phyloP scores from a whole-genome alignment of 1,284 basidiomycete genomes.

The Puccinia brachypodii region DNA sequence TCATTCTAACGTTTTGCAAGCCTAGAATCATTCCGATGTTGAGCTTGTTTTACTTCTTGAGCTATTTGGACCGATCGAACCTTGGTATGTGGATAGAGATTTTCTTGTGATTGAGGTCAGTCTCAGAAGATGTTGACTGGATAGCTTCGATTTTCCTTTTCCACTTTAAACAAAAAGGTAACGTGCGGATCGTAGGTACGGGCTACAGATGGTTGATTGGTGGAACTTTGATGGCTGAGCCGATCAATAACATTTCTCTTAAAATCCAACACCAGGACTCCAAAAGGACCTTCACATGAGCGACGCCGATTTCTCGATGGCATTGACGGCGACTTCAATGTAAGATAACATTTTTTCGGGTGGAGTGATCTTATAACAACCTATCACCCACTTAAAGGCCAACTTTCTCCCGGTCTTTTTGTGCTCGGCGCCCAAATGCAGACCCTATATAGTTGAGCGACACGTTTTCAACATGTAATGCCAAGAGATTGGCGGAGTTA shows the following conservation, averaged over 20 bases:
- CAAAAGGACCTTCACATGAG: slow-evolving; percentile 17
- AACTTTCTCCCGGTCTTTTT: neutral
- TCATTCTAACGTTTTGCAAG: neutral
- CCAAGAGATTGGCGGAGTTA: neutral
- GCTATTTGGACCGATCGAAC: slow-evolving; percentile 28
- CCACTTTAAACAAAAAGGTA: neutral
- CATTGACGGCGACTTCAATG: slow-evolving; percentile 23
- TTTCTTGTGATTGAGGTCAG: no score
- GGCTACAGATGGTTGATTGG: neutral
- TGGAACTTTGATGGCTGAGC: neutral
- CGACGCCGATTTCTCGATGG: slow-evolving; percentile 21
- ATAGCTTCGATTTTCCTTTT: neutral
- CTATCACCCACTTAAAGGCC: no score
- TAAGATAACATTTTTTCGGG: neutral
- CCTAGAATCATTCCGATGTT: slow-evolving; percentile 20
- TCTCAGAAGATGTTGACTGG: neutral
- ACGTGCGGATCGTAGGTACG: slow-evolving; percentile 18
- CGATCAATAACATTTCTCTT: neutral
- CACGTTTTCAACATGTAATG: no score
- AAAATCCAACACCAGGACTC: neutral
- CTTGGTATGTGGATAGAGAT: slow-evolving; percentile 5
- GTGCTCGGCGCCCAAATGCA: neutral
- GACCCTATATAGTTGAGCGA: slow-evolving; percentile 10
- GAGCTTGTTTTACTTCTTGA: slow-evolving; percentile 31
- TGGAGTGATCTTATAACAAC: no score